These are phyloP conservation scores for Spergularia bocconei DNA, from an alignment of 148 eudicot genomes.

Conservation along the genomic window DNA sequence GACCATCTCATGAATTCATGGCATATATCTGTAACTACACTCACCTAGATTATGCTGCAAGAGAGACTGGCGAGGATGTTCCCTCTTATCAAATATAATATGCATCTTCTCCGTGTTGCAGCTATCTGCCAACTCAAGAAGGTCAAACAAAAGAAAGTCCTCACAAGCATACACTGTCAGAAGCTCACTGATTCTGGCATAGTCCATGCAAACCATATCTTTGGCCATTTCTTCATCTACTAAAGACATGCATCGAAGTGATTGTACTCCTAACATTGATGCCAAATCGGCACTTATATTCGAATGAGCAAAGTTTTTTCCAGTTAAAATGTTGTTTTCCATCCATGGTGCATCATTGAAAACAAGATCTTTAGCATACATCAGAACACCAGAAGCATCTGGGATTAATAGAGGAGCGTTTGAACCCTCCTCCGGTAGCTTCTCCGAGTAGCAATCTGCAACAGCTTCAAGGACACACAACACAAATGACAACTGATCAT, in stretches of 20 bases:
- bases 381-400: conserved; percentile 64
- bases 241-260: conserved; percentile 84
- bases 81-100: conserved; percentile 78
- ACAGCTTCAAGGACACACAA: conserved; percentile 85
- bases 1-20: neutral
- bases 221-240: conserved; percentile 93
- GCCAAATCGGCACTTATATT: conserved; percentile 78
- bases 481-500: conserved; percentile 85
- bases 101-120: conserved; percentile 88
- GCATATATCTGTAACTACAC: neutral
- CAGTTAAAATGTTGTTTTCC: conserved; percentile 57
- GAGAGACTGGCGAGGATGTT: conserved; percentile 80
- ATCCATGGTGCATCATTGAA: conserved; percentile 99
- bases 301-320: conserved; percentile 74
- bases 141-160: conserved; percentile 77
- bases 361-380: conserved; percentile 65
- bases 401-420: conserved; percentile 58
- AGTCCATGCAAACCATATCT: conserved; percentile 96
- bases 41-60: conserved; percentile 97
- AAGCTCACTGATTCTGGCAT: conserved; percentile 70
- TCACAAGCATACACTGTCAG: conserved; percentile 54
- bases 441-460: conserved; percentile 65
- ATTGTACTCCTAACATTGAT: conserved; percentile 77
- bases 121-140: conserved; percentile 96
- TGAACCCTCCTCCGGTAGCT: conserved; percentile 47